A percentile compares a stretch with the other conserved stretches of the same genome.
Evolutionary conservation across 148 eudicot genomes (phyloP).

Genomic region (Vaccinium macrocarpon): DNA sequence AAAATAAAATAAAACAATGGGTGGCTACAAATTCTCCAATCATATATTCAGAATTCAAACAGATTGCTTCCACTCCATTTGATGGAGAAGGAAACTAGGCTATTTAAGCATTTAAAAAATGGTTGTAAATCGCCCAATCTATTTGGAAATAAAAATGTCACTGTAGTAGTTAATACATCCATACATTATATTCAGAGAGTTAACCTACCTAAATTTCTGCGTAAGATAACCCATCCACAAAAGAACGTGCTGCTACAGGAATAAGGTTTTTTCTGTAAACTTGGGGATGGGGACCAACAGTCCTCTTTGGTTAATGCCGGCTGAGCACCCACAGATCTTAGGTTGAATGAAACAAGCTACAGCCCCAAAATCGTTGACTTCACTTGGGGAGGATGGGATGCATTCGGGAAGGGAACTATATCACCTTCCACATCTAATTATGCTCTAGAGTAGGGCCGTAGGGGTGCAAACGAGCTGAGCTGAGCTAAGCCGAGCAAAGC

Average conservation of each 20-base stretch:
- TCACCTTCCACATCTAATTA: too few species aligned
- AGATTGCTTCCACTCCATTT: neutral
- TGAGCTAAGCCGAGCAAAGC: too few species aligned
- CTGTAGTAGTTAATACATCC: neutral
- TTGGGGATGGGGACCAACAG: neutral
- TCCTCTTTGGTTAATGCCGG: neutral
- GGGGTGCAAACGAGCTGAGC: too few species aligned
- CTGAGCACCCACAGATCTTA: neutral
- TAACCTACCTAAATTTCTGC: neutral
- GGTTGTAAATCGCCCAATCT: neutral
- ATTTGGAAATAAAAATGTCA: neutral
- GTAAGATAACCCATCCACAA: neutral
- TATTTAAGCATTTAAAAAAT: neutral
- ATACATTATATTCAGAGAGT: neutral
- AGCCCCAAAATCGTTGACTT: neutral
- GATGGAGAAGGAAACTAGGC: neutral
- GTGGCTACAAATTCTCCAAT: neutral
- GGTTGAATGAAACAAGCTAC: neutral
- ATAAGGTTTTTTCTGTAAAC: neutral
- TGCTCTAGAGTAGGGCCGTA: too few species aligned
- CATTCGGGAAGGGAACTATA: neutral
- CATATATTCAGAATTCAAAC: neutral
- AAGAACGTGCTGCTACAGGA: constrained; percentile 6
- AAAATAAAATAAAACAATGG: neutral
- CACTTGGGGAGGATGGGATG: neutral